Conservation (phyloP, 495 filamentous ascomycete genomes). For the Neurospora sublineolata region DNA sequence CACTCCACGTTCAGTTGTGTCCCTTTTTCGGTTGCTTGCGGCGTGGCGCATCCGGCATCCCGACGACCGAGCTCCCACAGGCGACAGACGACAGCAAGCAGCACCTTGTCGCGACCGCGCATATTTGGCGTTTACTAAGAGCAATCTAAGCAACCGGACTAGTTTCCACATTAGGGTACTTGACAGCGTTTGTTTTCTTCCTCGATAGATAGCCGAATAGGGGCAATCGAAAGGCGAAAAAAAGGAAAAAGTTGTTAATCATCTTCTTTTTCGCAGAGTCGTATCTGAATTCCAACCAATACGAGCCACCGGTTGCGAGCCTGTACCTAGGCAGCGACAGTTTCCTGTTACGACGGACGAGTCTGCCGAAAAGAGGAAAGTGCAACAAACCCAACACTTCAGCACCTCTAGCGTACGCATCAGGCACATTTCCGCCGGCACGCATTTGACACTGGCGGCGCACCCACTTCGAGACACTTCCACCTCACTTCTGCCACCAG, state of each 20-base stretch:
- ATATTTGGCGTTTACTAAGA: not conserved
- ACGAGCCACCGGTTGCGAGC: not conserved
- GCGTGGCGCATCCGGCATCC: not conserved
- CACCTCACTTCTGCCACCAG: not conserved
- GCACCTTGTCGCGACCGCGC: not conserved
- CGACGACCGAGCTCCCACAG: not conserved
- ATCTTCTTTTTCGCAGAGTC: not conserved
- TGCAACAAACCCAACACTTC: slow-evolving; percentile 5
- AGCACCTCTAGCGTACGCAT: not conserved
- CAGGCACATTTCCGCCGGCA: not conserved
- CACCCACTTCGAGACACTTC: not conserved
- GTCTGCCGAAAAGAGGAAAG: slow-evolving; percentile 20
- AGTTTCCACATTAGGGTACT: not conserved
- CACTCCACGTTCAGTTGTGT: not conserved
- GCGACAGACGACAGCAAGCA: not conserved
- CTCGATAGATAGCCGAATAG: not conserved
- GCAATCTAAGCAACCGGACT: not conserved
- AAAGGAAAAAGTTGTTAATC: not conserved
- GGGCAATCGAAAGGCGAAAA: not conserved
- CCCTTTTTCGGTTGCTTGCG: not conserved
- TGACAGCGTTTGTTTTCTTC: not conserved
- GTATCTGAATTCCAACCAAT: not conserved
- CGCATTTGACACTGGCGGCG: not conserved
- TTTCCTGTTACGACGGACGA: slow-evolving; percentile 11
- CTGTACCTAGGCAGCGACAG: not conserved